Evolutionary conservation across 352 stramenopile species (phyloP).

Genomic region (Globisporangium abappressorium): DNA sequence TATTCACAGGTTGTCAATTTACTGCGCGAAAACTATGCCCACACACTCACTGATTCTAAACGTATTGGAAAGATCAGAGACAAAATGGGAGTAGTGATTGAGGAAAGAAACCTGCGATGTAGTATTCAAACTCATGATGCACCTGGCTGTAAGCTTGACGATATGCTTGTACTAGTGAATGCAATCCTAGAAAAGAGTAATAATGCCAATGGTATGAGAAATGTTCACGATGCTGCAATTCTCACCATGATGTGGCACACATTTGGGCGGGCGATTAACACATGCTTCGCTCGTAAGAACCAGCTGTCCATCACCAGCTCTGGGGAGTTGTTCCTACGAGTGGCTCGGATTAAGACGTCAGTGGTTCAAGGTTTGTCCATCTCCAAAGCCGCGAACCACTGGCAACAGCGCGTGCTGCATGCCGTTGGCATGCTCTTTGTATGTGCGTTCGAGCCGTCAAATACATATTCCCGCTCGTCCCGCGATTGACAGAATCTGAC

Average conservation of each 20-base stretch:
- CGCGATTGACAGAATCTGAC: slow-evolving; percentile 1
- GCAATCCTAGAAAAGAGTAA: slow-evolving; percentile 4
- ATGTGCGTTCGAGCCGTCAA: slow-evolving; percentile 7
- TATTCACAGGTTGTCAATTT: no score
- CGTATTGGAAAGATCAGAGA: no score
- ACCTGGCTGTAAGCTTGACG: no score
- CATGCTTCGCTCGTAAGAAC: slow-evolving; percentile 21
- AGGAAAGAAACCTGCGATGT: no score
- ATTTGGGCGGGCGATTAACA: slow-evolving; percentile 18
- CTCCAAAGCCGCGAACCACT: slow-evolving; percentile 11
- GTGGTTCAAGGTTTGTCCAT: slow-evolving; percentile 15
- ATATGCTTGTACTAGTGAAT: neutral
- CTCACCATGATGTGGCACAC: slow-evolving; percentile 20
- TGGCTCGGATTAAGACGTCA: slow-evolving; percentile 11
- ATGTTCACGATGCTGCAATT: slow-evolving; percentile 19
- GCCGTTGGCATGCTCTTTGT: slow-evolving; percentile 14
- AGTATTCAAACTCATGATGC: no score
- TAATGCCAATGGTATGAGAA: slow-evolving; percentile 3
- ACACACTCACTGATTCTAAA: no score
- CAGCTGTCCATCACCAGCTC: slow-evolving; percentile 15
- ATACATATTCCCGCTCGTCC: slow-evolving; percentile 10
- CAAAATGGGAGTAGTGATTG: no score
- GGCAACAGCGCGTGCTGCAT: slow-evolving; percentile 12
- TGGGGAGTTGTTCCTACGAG: slow-evolving; percentile 15
- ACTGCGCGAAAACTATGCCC: no score